Percentiles rank a stretch among this genome's conserved stretches.
These are phyloP conservation scores for Polygonum aviculare DNA, from an alignment of 148 eudicot genomes.

Conservation along the genomic window DNA sequence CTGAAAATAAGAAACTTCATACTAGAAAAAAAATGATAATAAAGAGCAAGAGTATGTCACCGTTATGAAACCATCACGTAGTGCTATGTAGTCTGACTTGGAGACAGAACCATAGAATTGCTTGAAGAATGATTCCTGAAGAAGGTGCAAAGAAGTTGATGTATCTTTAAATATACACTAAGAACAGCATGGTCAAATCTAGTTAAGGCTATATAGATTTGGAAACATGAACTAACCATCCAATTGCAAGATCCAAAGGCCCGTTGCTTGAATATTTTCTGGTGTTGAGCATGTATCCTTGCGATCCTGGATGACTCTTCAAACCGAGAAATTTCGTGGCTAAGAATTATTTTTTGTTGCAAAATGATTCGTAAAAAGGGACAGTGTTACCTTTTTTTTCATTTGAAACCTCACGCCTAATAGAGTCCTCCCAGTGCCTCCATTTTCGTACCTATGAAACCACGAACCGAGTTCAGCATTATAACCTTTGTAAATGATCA, in stretches of 20 bases:
- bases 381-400: conserved; percentile 20
- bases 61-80: conserved; percentile 72
- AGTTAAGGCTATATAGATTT: not conserved
- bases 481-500: not conserved
- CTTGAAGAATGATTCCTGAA: conserved; percentile 74
- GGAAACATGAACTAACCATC: conserved; percentile 42
- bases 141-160: conserved; percentile 5
- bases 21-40: not conserved
- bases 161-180: not conserved
- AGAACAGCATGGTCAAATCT: not conserved
- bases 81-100: conserved; percentile 69
- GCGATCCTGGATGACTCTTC: conserved; percentile 17
- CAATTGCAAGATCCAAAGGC: conserved; percentile 30
- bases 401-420: conserved; percentile 28
- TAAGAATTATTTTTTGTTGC: not conserved
- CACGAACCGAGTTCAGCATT: not conserved
- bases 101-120: conserved; percentile 83
- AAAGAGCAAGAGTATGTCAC: conserved; percentile 22
- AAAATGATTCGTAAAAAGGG: not conserved
- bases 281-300: conserved; percentile 26
- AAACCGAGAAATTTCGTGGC: not conserved
- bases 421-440: conserved; percentile 81
- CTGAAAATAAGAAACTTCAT: not conserved
- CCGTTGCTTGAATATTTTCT: conserved; percentile 31
- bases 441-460: conserved; percentile 53